Evolutionary conservation across 2,329 filamentous ascomycete genomes (phyloP), one percentile per base, ranked within the genome.

Genomic region (Beauveria bassiana): DNA sequence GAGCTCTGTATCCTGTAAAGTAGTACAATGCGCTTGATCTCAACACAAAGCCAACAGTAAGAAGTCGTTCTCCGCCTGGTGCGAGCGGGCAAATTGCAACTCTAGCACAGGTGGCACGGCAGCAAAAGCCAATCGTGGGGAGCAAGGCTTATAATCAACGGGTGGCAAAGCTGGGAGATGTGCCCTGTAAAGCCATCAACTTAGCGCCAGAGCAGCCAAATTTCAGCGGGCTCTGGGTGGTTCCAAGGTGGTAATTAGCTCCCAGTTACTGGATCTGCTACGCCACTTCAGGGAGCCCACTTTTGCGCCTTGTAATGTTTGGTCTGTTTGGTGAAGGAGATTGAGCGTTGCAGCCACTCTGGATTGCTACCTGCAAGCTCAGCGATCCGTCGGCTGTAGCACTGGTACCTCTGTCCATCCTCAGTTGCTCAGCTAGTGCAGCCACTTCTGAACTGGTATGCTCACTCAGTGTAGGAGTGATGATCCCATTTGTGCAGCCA

Each of bases 121-220:
- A 18, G 31, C 46, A 26, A 60, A 50, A 20, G 45, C 31, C 42
- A 53, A 60, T 60, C 57, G 49, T 26, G 49, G 47, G 57, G 57
- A 46, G 47, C 22, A 45, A 53, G 57, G 57, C 46, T 45, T 43
- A 43, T 20, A n/a, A 43, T 16, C n/a, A n/a, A 16, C 10, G 6
- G 47, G 57, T 60, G 57, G 57, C 47, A 60, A 60, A 60, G 57
- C 57, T 60, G 57, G 57, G 57, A 49, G 57, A 60, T 60, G 34
- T 51, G 56, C 56, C 24, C 52, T 57, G 49, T 34, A 51, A 14
- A 38, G 16, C 12, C 34, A 14, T 38, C 34, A 16, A 38, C 14
- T 38, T 14, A 38, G 34, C 34, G 47, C 26, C 47, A 5, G 18
- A 8, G 45, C 47, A 31, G 18, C 47, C 14, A 50, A 28, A 18